Evolutionary conservation across 148 eudicot species (phyloP).

Genomic region (Rhododendron simsii): DNA sequence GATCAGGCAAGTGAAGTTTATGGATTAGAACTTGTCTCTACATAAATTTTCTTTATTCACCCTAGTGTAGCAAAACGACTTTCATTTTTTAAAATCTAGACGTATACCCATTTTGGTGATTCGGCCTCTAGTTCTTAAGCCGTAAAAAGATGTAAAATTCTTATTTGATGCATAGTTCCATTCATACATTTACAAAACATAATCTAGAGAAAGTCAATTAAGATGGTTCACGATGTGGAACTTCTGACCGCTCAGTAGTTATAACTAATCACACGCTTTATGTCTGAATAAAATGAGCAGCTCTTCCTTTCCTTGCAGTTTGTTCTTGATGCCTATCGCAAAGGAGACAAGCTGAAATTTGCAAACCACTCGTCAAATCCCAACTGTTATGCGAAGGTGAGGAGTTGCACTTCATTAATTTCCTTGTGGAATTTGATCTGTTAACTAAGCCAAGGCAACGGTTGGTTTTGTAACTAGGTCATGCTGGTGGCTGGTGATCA

Average conservation of each 20-base stretch:
- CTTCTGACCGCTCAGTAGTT: neutral
- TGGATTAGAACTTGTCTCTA: neutral
- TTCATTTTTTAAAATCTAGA: neutral
- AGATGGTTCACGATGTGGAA: neutral
- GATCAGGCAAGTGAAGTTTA: slow-evolving; percentile 59
- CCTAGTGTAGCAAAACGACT: neutral
- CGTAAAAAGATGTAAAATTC: neutral
- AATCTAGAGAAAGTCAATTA: neutral
- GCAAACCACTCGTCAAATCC: slow-evolving; percentile 93
- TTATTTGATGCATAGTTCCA: neutral
- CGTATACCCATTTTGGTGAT: neutral
- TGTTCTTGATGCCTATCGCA: slow-evolving; percentile 93
- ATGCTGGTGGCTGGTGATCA: slow-evolving; percentile 92
- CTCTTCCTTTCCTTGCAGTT: slow-evolving; percentile 42
- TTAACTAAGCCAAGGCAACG: slow-evolving; percentile 4
- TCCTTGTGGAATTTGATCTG: neutral
- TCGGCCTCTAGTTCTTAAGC: neutral
- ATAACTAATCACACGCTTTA: neutral
- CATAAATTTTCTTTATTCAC: neutral
- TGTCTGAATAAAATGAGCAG: neutral
- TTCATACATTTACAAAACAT: neutral
- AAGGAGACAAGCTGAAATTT: slow-evolving; percentile 91
- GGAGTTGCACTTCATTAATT: neutral
- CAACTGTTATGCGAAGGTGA: slow-evolving; percentile 89
- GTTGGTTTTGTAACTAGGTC: slow-evolving; percentile 35